Evolutionary conservation across 2,329 filamentous ascomycete species (phyloP).

Genomic region (Mycocentrospora acerina): DNA sequence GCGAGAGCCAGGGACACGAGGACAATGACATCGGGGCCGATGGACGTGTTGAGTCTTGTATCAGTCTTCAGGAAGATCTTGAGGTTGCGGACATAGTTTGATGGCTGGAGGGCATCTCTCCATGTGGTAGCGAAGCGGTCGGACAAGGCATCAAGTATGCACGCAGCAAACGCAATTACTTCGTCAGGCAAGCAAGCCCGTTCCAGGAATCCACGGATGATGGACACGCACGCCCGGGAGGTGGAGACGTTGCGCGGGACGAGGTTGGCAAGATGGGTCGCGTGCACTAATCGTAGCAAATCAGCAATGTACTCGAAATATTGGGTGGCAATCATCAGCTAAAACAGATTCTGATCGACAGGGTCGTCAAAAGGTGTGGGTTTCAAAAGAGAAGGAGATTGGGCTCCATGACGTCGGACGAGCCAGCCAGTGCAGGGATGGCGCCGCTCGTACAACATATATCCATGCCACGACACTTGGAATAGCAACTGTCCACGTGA

Average conservation of each 20-base stretch:
- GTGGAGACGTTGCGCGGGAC: slow-evolving; percentile 37
- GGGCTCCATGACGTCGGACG: slow-evolving; percentile 11
- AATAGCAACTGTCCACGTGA: slow-evolving; percentile 17
- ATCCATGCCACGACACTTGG: background rate
- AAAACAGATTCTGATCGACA: slow-evolving; percentile 20
- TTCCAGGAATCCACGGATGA: slow-evolving; percentile 31
- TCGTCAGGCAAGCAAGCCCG: slow-evolving; percentile 37
- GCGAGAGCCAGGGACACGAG: slow-evolving; percentile 40
- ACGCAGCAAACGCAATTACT: slow-evolving; percentile 41
- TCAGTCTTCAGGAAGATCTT: slow-evolving; percentile 17
- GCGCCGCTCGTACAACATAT: too few species aligned
- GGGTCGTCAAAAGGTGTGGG: slow-evolving; percentile 14
- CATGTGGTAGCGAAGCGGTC: slow-evolving; percentile 35
- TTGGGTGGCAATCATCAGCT: slow-evolving; percentile 11
- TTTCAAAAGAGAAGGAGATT: slow-evolving; percentile 10
- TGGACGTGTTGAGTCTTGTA: slow-evolving; percentile 13
- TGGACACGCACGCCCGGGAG: slow-evolving; percentile 25
- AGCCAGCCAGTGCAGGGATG: slow-evolving; percentile 16
- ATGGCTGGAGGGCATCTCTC: slow-evolving; percentile 25
- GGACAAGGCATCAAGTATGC: slow-evolving; percentile 40
- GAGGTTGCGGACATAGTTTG: slow-evolving; percentile 14
- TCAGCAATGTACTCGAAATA: slow-evolving; percentile 18
- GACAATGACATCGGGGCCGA: slow-evolving; percentile 37
- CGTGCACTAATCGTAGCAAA: slow-evolving; percentile 33
- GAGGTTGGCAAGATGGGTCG: slow-evolving; percentile 39